These are phyloP conservation scores for Arabidopsis hybrid DNA, from an alignment of 441 rosid genomes.

Conservation along the genomic window DNA sequence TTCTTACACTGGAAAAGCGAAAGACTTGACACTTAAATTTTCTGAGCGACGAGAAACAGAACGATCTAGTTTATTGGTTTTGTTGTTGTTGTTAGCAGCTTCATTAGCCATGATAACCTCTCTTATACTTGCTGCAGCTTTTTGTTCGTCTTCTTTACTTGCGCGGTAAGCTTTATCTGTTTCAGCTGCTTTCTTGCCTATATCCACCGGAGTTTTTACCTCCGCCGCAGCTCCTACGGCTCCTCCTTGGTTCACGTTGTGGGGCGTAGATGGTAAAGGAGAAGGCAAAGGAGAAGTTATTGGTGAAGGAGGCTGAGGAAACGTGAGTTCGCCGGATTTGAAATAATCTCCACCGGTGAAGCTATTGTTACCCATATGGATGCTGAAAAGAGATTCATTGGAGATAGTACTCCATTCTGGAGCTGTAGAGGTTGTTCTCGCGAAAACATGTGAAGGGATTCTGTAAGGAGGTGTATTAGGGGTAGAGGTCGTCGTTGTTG, in stretches of 20 bases:
- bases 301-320: slow-evolving; percentile 43
- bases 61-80: slow-evolving; percentile 33
- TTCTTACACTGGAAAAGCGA: slow-evolving; percentile 75
- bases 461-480: slow-evolving; percentile 42
- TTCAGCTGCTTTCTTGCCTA: slow-evolving; percentile 41
- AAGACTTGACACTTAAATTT: slow-evolving; percentile 61
- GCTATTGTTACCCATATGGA: slow-evolving; percentile 62
- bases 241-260: slow-evolving; percentile 26
- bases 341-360: slow-evolving; percentile 52
- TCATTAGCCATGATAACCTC: slow-evolving; percentile 61
- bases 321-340: slow-evolving; percentile 57
- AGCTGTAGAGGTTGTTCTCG: slow-evolving; percentile 49
- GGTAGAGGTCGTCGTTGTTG: slow-evolving; percentile 14
- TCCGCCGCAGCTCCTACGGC: slow-evolving; percentile 9
- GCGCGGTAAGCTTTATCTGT: slow-evolving; percentile 42
- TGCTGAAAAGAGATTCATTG: slow-evolving; percentile 68
- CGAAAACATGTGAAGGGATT: slow-evolving; percentile 63
- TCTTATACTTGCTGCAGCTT: slow-evolving; percentile 64
- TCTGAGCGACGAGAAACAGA: slow-evolving; percentile 52
- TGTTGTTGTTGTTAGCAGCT: slow-evolving; percentile 32
- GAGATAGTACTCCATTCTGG: slow-evolving; percentile 68
- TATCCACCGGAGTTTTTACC: slow-evolving; percentile 38
- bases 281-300: slow-evolving; percentile 42
- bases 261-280: slow-evolving; percentile 41
- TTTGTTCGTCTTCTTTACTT: slow-evolving; percentile 53